Evolutionary conservation across 2,329 filamentous ascomycete species (phyloP), one percentile per base, ranked within the genome.

Genomic region (Diaporthe sp.): DNA sequence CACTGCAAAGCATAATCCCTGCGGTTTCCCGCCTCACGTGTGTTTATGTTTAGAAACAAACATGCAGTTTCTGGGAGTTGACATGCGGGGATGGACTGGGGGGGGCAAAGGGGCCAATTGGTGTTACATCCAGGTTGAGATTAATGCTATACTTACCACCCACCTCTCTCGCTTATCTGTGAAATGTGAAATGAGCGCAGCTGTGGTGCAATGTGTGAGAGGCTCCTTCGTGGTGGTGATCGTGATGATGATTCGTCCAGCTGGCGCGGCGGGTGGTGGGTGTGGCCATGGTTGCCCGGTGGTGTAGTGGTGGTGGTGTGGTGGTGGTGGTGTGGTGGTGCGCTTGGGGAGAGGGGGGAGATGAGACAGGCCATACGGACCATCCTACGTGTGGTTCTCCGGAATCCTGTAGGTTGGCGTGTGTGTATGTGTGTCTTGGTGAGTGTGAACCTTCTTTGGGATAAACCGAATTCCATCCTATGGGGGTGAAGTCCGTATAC

Each of bases 31-130:
- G 25, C 39, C 57, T 37, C 57, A 39, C 57, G 53, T 60, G 37
- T 60, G 53, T 58, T 60, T 72, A 72, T 72, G 68, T 72, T 72
- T 72, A 72, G 68, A 72, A 62, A 61, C 57, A 72, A 62, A 61
- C 57, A 61, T 28, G 22, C 28, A 34, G 44, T 37, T 37, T 68
- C 12, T 17, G 22, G 62, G 62, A 51, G 46, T n/a, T 51, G 57
- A 53, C 31, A 31, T 51, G 71, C 44, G 25, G 57, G 31, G 49
- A 7, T 28, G 51, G 49, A 13, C 17, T 15, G 22, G 37, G n/a
- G 46, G 46, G 46, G 19, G 19, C n/a, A 4, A 42, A 71, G 8
- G 22, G 12, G 71, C 1, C 34, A 34, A 1, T 34, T 10, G 34
- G 70, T 49, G 55, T 72, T 72, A 31, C 57, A 72, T 72, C 71